Conservation (phyloP, 2,329 filamentous ascomycete genomes). For the Diaporthe sp. region DNA sequence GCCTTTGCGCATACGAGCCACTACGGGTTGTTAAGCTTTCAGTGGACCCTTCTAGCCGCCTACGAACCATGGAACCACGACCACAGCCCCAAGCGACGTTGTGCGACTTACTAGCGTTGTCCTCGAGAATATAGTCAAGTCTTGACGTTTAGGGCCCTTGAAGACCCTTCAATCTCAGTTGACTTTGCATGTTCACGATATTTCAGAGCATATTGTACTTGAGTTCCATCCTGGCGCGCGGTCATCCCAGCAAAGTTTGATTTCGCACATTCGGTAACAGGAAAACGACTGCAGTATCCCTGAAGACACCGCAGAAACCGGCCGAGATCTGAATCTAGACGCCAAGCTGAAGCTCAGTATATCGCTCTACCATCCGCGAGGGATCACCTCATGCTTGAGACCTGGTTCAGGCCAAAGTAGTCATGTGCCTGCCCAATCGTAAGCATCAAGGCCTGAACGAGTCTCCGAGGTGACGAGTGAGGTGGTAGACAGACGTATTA, state of each 20-base stretch:
- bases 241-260: constrained; percentile 5
- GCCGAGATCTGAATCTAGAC: constrained; percentile 6
- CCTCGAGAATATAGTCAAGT: neutral
- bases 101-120: neutral
- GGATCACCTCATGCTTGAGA: neutral
- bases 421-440: neutral
- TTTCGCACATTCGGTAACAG: too few species aligned
- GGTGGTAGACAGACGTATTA: neutral
- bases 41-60: neutral
- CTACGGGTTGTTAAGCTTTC: neutral
- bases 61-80: neutral
- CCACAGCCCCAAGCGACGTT: neutral
- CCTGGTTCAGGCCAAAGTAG: neutral
- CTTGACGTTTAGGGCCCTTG: neutral
- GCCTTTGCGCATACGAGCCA: neutral
- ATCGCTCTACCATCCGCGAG: neutral
- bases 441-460: neutral
- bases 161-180: neutral
- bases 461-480: neutral
- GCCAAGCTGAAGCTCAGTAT: neutral
- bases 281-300: too few species aligned
- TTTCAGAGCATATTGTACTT: neutral
- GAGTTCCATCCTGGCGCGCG: neutral
- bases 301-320: neutral
- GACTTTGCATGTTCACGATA: neutral